Evolutionary conservation across 192 early-diverging fungal genomes (phyloP).

Genomic region (Dispira simplex): DNA sequence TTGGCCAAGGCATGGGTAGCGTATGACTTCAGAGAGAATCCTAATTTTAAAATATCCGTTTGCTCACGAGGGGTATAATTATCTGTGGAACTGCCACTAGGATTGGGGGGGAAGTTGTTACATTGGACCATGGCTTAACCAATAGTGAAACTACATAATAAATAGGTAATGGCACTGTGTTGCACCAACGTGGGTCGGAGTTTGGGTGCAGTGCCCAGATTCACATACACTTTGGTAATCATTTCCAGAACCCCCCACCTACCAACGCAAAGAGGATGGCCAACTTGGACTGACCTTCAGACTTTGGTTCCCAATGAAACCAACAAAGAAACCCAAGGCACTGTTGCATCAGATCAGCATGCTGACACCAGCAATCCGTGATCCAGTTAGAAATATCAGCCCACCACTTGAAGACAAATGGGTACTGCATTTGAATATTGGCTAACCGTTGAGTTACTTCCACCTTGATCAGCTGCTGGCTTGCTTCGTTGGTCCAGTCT

Average conservation of each 20-base stretch:
- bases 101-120: neutral
- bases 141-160: neutral
- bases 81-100: neutral
- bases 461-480: neutral
- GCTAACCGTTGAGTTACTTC: neutral
- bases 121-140: neutral
- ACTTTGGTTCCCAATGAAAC: neutral
- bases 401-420: neutral
- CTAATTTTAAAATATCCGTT: neutral
- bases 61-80: neutral
- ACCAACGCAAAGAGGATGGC: neutral
- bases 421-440: neutral
- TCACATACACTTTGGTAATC: neutral
- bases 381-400: neutral
- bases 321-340: neutral
- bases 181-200: neutral
- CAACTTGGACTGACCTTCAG: neutral
- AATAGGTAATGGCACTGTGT: neutral
- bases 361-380: neutral
- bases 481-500: neutral
- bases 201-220: slow-evolving; percentile 1
- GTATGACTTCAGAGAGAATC: slow-evolving; percentile 8
- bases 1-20: slow-evolving; percentile 81
- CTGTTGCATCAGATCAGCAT: neutral
- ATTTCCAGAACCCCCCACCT: neutral